These are phyloP conservation scores for Exophiala sideris DNA, from an alignment of 2,329 filamentous ascomycete genomes.

Conservation along the genomic window DNA sequence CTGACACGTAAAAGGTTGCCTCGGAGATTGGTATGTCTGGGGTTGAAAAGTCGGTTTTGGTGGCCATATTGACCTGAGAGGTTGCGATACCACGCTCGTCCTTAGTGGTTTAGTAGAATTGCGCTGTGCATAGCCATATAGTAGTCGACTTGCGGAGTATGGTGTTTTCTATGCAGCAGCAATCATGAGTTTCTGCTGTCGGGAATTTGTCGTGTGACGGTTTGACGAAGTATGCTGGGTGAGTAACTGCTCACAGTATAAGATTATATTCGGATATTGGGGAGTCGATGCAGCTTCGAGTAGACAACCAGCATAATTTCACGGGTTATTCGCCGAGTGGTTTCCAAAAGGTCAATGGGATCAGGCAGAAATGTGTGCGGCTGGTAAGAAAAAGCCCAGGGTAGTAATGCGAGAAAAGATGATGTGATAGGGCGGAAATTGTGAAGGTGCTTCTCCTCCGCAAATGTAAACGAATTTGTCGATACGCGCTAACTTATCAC, in stretches of 20 bases:
- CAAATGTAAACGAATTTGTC: neutral
- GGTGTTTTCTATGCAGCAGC: too few relatives aligned
- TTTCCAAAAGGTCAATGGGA: neutral
- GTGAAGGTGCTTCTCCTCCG: neutral
- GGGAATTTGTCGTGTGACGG: too few relatives aligned
- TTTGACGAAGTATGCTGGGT: too few relatives aligned
- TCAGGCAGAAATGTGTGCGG: neutral
- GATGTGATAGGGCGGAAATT: neutral
- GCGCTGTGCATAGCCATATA: neutral
- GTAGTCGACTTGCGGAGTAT: too few relatives aligned
- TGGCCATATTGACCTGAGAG: neutral
- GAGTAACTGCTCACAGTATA: too few relatives aligned
- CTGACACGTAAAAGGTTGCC: conserved; percentile 33
- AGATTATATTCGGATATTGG: too few relatives aligned
- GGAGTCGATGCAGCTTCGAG: too few relatives aligned
- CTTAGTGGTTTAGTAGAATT: neutral
- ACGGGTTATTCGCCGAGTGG: too few relatives aligned
- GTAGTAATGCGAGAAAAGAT: neutral
- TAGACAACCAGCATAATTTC: too few relatives aligned
- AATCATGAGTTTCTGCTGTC: too few relatives aligned
- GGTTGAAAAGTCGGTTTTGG: conserved; percentile 28
- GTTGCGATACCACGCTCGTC: neutral
- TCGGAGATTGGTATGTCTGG: conserved; percentile 34
- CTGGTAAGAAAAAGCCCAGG: neutral
- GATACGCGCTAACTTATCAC: too few relatives aligned